These are phyloP conservation scores for Sporothrix schenckii DNA, from an alignment of 2,329 filamentous ascomycete genomes.

Conservation along the genomic window DNA sequence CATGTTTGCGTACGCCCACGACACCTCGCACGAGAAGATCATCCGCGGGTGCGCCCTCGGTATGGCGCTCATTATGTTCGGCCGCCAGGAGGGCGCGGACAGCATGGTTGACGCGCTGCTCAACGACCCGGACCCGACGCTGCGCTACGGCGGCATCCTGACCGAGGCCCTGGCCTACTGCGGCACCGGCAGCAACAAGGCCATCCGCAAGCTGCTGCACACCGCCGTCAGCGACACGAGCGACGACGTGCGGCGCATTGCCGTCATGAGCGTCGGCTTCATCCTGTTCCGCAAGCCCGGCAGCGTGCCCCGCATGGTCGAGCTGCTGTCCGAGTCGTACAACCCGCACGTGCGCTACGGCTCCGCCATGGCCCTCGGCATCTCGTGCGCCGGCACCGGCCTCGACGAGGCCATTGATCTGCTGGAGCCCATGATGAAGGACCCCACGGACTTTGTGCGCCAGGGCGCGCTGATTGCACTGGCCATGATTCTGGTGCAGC, in stretches of 20 bases:
- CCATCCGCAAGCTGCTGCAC: slow-evolving; percentile 91
- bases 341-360: slow-evolving; percentile 98
- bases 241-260: slow-evolving; percentile 92
- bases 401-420: slow-evolving; percentile 95
- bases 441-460: slow-evolving; percentile 96
- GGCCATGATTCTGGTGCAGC: slow-evolving; percentile 98
- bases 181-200: slow-evolving; percentile 97
- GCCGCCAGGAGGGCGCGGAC: slow-evolving; percentile 90
- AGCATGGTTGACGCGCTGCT: slow-evolving; percentile 91
- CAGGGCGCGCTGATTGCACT: slow-evolving; percentile 93
- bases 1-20: slow-evolving; percentile 97
- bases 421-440: slow-evolving; percentile 98
- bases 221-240: slow-evolving; percentile 97
- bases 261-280: slow-evolving; percentile 97
- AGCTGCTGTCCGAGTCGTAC: slow-evolving; percentile 96
- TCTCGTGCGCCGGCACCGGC: slow-evolving; percentile 94
- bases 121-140: slow-evolving; percentile 87
- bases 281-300: slow-evolving; percentile 97
- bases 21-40: slow-evolving; percentile 98
- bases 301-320: slow-evolving; percentile 97
- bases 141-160: slow-evolving; percentile 97
- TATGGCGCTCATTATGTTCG: slow-evolving; percentile 99
- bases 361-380: slow-evolving; percentile 96
- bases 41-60: slow-evolving; percentile 92
- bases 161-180: slow-evolving; percentile 98